Base-by-base conservation (phyloP, 306 rosid genomes). In the Lagenaria siceraria region DNA sequence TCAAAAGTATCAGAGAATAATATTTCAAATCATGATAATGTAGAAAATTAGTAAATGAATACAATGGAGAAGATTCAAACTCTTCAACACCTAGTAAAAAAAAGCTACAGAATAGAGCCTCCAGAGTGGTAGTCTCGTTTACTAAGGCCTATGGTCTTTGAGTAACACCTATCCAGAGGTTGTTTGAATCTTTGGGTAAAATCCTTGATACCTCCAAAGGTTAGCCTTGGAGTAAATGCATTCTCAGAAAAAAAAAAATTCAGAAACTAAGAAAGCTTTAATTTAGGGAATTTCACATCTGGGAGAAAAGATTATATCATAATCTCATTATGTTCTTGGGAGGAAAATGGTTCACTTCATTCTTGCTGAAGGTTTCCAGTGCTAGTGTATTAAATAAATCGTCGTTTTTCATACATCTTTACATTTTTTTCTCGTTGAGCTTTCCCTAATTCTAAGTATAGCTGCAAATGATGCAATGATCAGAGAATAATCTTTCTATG, bases 381-480 rank as follows among this genome's bases (percentile, higher is more conserved):
- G 75, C 43, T 40, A 22, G 36, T 43, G 55, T 43, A 69, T 42
- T 11, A 12, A 69, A 10, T 69, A 12, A 31, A 43, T 24, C 3
- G 21, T 42, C 6, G 21, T 24, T 69, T n/a, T 69, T 42, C 75
- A 42, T 21, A 43, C 35, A 40, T 43, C 31, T 65, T 35, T 40
- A 69, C 75, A 22, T 22, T 38, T 8, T n/a, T 1, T 22, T 36
- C 31, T 66, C 12, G 18, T 19, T 19, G 52, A 38, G 18, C 33
- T 66, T 38, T 40, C 19, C 72, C 8, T 38, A 38, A 6, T 66
- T 22, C 53, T 21, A 40, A 38, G 52, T 21, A 25, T 38, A n/a
- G 77, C 78, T 81, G 74, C 91, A 93, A 75, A 83, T 75, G 66
- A 87, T 43, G 78, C 93, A 91, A 33, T 83, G 89, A 64, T 85